Base-by-base conservation (phyloP, 441 rosid genomes). In the Jatropha podagrica region DNA sequence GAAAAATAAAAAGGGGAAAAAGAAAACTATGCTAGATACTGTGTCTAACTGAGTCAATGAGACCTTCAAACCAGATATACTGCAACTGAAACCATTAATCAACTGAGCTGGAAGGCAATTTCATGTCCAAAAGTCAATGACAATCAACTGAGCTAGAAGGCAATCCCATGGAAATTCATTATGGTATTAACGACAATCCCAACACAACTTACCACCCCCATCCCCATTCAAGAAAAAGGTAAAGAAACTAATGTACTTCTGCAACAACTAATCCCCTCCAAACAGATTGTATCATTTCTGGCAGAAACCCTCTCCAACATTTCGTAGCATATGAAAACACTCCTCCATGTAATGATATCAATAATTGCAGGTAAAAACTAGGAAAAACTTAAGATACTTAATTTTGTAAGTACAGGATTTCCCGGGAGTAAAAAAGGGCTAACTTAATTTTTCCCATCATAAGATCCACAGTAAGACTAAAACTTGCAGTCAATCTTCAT, bases 1-100 rank as follows among this genome's bases (percentile, higher is more conserved):
- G 3, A 42, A 17, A 12, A 23, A 3, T n/a, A 56, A n/a, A 32
- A 23, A 44, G 7, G 58, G 5, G 5, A 61, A 11, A 4, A 12
- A 3, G 63, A 17, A 3, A 5, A 14, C 17, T 12, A 37, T 54
- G 11, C 70, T 26, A 18, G 15, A 46, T n/a, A 42, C 11, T n/a
- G 32, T 66, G 17, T 38, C 26, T 27, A 27, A 37, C 0, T 17
- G 17, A 2, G 6, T 1, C 56, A 5, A 38, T 44, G 6, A 42
- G 20, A 59, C 48, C 74, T 14, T 58, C 51, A 58, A 71, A 72
- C 8, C 68, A 44, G 27, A 60, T 44, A 42, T 27, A 15, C n/a
- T 18, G 37, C 23, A 74, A 23, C 9, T 14, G 54, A 72, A 18
- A 17, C 26, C 4, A 46, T 17, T 49, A 26, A 46, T 15, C 26